Evolutionary conservation across 768 basidiomycete genomes (phyloP).

Genomic region (Psilocybe sp.): DNA sequence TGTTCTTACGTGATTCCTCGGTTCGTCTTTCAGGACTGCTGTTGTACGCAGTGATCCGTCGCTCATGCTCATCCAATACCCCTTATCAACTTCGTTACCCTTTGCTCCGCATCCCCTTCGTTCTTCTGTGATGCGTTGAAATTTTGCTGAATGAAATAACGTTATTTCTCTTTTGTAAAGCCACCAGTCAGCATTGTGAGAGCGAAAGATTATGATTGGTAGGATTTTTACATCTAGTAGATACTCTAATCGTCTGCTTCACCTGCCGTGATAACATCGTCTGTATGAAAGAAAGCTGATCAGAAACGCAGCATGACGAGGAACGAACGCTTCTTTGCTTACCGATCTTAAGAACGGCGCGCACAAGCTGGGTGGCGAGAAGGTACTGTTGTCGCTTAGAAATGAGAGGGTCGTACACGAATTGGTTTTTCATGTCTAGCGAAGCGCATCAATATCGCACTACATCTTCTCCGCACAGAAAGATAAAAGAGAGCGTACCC

Average conservation of each 20-base stretch:
- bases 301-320: slow-evolving; percentile 3
- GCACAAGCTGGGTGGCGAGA: slow-evolving; percentile 91
- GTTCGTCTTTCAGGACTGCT: too few species aligned
- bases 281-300: slow-evolving; percentile 30
- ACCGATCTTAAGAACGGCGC: slow-evolving; percentile 89
- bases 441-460: neutral
- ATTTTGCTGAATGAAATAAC: too few species aligned
- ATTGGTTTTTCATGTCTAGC: slow-evolving; percentile 97
- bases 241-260: slow-evolving; percentile 39
- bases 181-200: too few species aligned
- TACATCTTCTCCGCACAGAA: neutral
- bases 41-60: too few species aligned
- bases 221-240: neutral
- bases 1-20: too few species aligned
- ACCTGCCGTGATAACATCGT: slow-evolving; percentile 77
- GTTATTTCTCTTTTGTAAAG: too few species aligned
- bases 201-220: too few species aligned
- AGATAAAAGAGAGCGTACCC: slow-evolving; percentile 45
- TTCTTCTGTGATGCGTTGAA: too few species aligned
- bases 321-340: slow-evolving; percentile 20
- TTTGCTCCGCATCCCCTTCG: too few species aligned
- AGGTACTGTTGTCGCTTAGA: slow-evolving; percentile 97
- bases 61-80: too few species aligned
- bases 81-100: too few species aligned
- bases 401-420: slow-evolving; percentile 95